Percentiles rank a stretch among this genome's conserved stretches.
phyloP scores from a whole-genome alignment of 495 filamentous ascomycete genomes.

The Tuber calosporum region DNA sequence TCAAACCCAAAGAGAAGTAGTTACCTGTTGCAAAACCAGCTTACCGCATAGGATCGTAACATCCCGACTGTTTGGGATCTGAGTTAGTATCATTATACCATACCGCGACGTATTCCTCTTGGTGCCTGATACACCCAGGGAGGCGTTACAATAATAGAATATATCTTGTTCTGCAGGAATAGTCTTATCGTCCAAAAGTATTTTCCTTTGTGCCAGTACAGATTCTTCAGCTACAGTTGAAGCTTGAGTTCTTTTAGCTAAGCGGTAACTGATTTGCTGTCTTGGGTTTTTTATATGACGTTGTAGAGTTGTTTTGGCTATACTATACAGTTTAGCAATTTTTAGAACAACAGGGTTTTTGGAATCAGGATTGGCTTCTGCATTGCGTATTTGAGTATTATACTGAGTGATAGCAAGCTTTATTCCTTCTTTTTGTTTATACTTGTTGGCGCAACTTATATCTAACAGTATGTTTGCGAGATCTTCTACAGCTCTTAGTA shows the following conservation, averaged over 20 bases:
- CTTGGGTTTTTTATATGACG: background rate
- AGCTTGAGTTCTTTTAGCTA: background rate
- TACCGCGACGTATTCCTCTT: too few species aligned
- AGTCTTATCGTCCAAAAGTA: conserved; percentile 18
- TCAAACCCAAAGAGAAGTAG: too few species aligned
- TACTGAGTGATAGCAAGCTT: conserved; percentile 10
- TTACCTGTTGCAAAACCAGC: too few species aligned
- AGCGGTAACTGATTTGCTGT: background rate
- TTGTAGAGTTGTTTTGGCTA: background rate
- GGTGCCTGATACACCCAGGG: too few species aligned
- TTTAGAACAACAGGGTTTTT: background rate
- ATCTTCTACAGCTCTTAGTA: background rate
- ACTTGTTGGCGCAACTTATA: background rate
- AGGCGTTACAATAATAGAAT: too few species aligned
- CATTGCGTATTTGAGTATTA: background rate
- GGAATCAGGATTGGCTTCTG: background rate
- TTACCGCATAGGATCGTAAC: too few species aligned
- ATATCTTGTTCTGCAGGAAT: too few species aligned
- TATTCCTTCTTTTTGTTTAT: background rate
- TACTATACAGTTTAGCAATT: conserved; percentile 2
- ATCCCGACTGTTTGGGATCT: too few species aligned
- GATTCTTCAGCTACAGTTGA: background rate
- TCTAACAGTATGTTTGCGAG: background rate
- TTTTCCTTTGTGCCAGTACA: conserved; percentile 5
- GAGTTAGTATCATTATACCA: too few species aligned